Base-by-base conservation (phyloP, 1,139 yeast genomes). In the Hyphopichia fennica region DNA sequence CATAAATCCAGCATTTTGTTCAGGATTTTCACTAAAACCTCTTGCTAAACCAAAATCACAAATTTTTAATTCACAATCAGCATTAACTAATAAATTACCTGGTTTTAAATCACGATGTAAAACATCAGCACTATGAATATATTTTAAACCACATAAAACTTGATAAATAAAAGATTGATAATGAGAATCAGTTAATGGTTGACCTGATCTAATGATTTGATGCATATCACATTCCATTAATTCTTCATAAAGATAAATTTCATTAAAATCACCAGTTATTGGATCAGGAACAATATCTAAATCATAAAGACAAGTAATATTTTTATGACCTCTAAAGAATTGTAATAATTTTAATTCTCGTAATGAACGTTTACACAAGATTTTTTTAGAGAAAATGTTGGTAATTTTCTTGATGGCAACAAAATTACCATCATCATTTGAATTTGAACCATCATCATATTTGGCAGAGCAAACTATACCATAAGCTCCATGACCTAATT, bases 161-260 rank as follows among this genome's bases (percentile, higher is more conserved):
- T 93, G 99, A 61, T 93, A 91, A 22, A 90, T 79, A 58, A 93
- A 93, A 39, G 89, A 83, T 65, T 93, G 99, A 65, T 87, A 91
- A 62, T 93, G 99, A 32, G 91, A 88, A 61, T 93, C 98, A 0
- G 98, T 90, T 53, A 93, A 74, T 1, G 96, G 90, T 64, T 93
- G 99, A 23, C 91, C 90, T 3, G 96, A 88, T 52, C 96, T 76
- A 46, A 93, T 93, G 57, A 93, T 93, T 62, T 93, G 98, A 61
- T 91, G 97, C 88, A 93, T 84, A 62, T 93, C 99, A 66, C 98
- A 93, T 63, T 93, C 99, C 97, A 93, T 90, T 51, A 90, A 70
- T 63, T 91, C 97, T 63, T 93, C 98, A 58, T 93, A 93, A 7
- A 93, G 72, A 53, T 93, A 93, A 13, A 93, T 79, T 57, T 95